Evolutionary conservation across 495 filamentous ascomycete species (phyloP), one percentile per base, ranked within the genome.

Genomic region (Penicillium parvum): DNA sequence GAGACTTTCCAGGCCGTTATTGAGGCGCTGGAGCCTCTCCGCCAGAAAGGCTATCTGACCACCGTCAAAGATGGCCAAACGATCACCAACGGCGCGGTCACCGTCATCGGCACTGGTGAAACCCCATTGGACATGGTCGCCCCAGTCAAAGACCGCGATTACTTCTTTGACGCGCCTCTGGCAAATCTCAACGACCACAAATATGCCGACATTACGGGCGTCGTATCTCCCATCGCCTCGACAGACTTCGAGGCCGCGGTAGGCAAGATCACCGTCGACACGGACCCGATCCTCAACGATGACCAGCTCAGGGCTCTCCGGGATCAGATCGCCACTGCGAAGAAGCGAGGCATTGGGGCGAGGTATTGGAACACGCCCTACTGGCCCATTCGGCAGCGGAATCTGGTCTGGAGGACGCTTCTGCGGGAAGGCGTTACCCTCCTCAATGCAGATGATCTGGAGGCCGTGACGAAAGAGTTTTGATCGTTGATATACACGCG

Each of bases 81-180:
- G 21, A 48, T 72, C 7, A 58, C 53, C 29, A 44, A 54, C 14
- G 69, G 83, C 3, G 79, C 82, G 4, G 58, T 95, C 12, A 94
- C 87, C 3, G 76, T 94, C 3, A 84, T 94, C 6, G 86, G 79
- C 1, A 90, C 88, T 0, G 89, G 89, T 11, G 82, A 84, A 45
- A 81, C 86, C 0, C 85, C 87, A 0, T 83, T 91, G 43, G 73
- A 85, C 32, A 63, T 72, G 54, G 68, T 85, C 7, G 66, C 69
- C 21, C 62, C 71, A 17, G 58, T 75, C 22, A 37, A 58, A 5
- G 55, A 73, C 14, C 67, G 81, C 8, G 74, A 81, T 57, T 77
- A 77, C 41, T 85, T 84, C 66, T 84, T 71, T 54, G 82, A 85
- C 47, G 80, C 71, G 0, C 77, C 74, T 10, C 68, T 84, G 15